Conservation (phyloP, 108 stramenopile species). For the Skeletonema marinoi region DNA sequence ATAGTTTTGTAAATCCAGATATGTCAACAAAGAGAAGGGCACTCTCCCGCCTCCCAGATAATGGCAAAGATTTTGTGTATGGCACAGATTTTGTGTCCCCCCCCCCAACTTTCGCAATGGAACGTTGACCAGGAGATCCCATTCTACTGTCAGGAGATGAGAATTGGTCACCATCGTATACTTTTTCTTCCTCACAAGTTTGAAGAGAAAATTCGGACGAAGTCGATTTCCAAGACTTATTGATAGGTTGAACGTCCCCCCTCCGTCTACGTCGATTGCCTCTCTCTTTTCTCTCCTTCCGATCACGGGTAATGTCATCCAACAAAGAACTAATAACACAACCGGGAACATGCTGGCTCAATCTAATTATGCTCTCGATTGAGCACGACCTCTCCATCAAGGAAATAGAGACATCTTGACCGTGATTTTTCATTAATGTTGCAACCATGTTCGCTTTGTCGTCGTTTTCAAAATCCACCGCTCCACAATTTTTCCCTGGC, state of each 20-base stretch:
- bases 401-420: slow-evolving; percentile 4
- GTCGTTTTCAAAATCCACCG: slow-evolving; percentile 24
- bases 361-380: slow-evolving; percentile 50
- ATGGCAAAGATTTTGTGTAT: slow-evolving; percentile 24
- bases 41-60: slow-evolving; percentile 43
- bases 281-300: not conserved
- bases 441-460: slow-evolving; percentile 27
- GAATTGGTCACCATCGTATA: not conserved
- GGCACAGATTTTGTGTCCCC: slow-evolving; percentile 20
- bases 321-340: slow-evolving; percentile 47
- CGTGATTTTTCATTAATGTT: slow-evolving; percentile 26
- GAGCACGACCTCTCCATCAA: slow-evolving; percentile 41
- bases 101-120: not conserved
- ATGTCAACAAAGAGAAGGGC: slow-evolving; percentile 89
- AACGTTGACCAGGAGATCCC: not conserved
- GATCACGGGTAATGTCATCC: slow-evolving; percentile 30
- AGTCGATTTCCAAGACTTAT: not conserved
- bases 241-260: not conserved
- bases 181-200: not conserved
- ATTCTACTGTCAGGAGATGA: not conserved
- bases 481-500: not conserved
- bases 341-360: slow-evolving; percentile 56
- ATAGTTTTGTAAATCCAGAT: slow-evolving; percentile 84
- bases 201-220: not conserved
- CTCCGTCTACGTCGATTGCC: not conserved